Percentiles rank a stretch among this genome's conserved stretches.
Conservation (phyloP, 192 early-diverging fungal species). For the Entophlyctis helioformis region DNA sequence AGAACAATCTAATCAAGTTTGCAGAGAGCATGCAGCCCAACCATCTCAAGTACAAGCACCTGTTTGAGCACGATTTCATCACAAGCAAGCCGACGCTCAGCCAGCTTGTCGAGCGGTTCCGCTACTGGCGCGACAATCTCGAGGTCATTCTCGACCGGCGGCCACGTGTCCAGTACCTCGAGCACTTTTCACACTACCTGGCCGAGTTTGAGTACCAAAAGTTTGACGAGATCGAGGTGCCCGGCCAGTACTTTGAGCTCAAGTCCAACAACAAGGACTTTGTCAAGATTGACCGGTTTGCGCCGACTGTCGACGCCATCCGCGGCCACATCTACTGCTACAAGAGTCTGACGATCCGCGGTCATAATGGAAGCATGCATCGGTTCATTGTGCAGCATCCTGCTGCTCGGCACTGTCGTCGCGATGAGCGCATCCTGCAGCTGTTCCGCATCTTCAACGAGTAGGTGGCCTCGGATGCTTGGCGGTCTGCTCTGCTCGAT, state of each 20-base stretch:
- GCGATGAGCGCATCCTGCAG: conserved; percentile 94
- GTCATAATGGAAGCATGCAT: conserved; percentile 78
- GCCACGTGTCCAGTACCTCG: conserved; percentile 70
- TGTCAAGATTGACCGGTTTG: conserved; percentile 88
- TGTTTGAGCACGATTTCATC: conserved; percentile 90
- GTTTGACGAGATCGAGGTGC: conserved; percentile 98
- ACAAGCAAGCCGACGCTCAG: conserved; percentile 68
- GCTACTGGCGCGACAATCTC: conserved; percentile 90
- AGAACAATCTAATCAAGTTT: conserved; percentile 74
- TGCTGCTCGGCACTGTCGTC: conserved; percentile 71
- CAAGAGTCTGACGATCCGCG: conserved; percentile 75
- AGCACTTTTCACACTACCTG: conserved; percentile 81
- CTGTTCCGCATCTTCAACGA: conserved; percentile 85
- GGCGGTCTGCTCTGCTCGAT: no score
- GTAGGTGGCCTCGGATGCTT: conserved; percentile 12
- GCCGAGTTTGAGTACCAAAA: conserved; percentile 98
- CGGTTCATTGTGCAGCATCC: conserved; percentile 94
- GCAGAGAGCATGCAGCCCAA: conserved; percentile 76
- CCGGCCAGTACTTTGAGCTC: conserved; percentile 90
- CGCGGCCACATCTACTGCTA: conserved; percentile 62
- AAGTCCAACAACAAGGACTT: conserved; percentile 69
- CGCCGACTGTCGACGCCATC: conserved; percentile 79
- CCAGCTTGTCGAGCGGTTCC: conserved; percentile 73
- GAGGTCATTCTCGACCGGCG: conserved; percentile 73
- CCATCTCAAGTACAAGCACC: conserved; percentile 55